Evolutionary conservation across 345 rosid species (phyloP).

Genomic region (Cardiospermum halicacabum): DNA sequence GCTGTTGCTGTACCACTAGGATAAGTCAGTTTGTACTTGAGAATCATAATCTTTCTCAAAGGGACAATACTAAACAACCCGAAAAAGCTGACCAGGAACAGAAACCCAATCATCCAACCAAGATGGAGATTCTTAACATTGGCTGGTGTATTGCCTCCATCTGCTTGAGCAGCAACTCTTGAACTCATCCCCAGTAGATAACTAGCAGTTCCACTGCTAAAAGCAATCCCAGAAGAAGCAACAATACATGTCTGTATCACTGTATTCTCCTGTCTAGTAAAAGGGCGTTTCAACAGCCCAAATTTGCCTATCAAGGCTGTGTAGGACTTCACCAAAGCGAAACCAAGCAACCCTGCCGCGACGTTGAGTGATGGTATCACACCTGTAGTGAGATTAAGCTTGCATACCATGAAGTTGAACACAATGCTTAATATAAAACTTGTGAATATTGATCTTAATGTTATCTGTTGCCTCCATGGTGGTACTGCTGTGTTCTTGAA

Average conservation of each 20-base stretch:
- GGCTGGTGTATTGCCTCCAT: constrained; percentile 40
- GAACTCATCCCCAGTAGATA: constrained; percentile 77
- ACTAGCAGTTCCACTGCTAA: constrained; percentile 87
- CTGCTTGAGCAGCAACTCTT: constrained; percentile 44
- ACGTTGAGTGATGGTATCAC: constrained; percentile 67
- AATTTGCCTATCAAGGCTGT: constrained; percentile 33
- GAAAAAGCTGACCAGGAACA: constrained; percentile 76
- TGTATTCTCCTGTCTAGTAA: constrained; percentile 82
- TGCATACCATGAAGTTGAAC: constrained; percentile 67
- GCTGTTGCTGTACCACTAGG: constrained; percentile 97
- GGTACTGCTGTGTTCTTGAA: constrained; percentile 40
- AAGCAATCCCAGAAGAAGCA: constrained; percentile 93
- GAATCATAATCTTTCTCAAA: constrained; percentile 79
- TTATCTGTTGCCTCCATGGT: constrained; percentile 47
- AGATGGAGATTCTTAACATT: constrained; percentile 59
- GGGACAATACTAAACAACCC: constrained; percentile 82
- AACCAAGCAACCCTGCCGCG: constrained; percentile 61
- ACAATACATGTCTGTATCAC: constrained; percentile 86
- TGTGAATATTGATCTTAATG: constrained; percentile 43
- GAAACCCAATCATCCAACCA: constrained; percentile 79
- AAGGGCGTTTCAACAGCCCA: constrained; percentile 65
- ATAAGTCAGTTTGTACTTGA: constrained; percentile 74
- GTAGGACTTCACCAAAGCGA: constrained; percentile 40
- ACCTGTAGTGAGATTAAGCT: constrained; percentile 66
- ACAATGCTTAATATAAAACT: constrained; percentile 43